Evolutionary conservation across 495 filamentous ascomycete genomes (phyloP).

Genomic region (Aspergillus kassunensis): DNA sequence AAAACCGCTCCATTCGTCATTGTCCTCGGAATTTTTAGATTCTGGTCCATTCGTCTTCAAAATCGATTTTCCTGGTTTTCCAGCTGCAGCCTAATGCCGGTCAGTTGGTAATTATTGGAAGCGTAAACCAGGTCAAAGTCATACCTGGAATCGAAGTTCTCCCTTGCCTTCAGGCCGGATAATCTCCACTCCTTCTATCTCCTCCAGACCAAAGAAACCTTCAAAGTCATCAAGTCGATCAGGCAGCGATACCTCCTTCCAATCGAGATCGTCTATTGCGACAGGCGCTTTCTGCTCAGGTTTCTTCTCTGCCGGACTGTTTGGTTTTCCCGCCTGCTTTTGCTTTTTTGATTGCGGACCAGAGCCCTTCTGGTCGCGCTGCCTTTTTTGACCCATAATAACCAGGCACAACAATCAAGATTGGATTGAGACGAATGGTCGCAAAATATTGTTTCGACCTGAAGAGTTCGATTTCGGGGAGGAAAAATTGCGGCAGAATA

Average conservation of each 20-base stretch:
- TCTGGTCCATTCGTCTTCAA: conserved; percentile 21
- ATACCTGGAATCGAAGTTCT: conserved; percentile 47
- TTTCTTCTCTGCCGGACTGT: conserved; percentile 14
- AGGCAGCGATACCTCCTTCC: conserved; percentile 78
- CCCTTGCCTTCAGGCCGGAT: conserved; percentile 41
- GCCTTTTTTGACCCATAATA: conserved; percentile 44
- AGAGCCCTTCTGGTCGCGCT: conserved; percentile 42
- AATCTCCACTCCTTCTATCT: conserved; percentile 85
- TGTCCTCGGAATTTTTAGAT: conserved; percentile 23
- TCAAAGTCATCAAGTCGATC: conserved; percentile 89
- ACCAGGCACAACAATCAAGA: not conserved
- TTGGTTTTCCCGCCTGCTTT: conserved; percentile 43
- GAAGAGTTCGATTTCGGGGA: conserved; percentile 16
- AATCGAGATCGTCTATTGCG: conserved; percentile 65
- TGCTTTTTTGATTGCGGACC: conserved; percentile 43
- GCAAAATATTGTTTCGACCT: conserved; percentile 7
- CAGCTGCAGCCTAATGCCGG: conserved; percentile 29
- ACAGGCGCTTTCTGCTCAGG: conserved; percentile 27
- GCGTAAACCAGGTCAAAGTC: not conserved
- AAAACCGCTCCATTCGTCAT: conserved; percentile 57
- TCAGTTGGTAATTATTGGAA: not conserved
- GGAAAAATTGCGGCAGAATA: conserved; percentile 42
- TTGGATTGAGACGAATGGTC: not conserved
- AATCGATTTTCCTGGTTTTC: conserved; percentile 37
- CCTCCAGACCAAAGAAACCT: conserved; percentile 90